Evolutionary conservation across 2,329 filamentous ascomycete genomes (phyloP).

Genomic region (Dothistroma pini): DNA sequence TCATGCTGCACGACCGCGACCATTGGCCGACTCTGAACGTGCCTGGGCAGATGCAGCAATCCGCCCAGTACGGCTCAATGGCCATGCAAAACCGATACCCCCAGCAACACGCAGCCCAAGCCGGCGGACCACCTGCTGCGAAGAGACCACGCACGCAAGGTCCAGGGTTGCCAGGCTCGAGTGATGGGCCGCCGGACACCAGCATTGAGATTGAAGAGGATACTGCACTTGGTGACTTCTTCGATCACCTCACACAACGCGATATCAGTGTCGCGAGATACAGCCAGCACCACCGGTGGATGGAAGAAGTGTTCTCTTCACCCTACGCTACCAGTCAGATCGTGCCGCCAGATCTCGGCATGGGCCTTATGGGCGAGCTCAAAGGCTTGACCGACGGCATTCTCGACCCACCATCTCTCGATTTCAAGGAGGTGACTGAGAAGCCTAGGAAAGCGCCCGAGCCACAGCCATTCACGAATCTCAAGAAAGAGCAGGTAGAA

Average conservation of each 20-base stretch:
- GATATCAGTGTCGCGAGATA: conserved; percentile 87
- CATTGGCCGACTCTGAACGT: conserved; percentile 86
- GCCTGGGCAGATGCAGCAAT: conserved; percentile 42
- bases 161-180: conserved; percentile 43
- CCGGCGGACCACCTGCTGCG: conserved; percentile 41
- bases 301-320: conserved; percentile 94
- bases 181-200: conserved; percentile 42
- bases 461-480: conserved; percentile 54
- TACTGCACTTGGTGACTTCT: conserved; percentile 77
- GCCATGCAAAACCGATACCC: conserved; percentile 21
- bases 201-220: conserved; percentile 86
- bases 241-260: conserved; percentile 83
- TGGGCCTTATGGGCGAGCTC: conserved; percentile 75
- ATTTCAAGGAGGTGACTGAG: conserved; percentile 16
- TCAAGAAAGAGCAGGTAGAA: conserved; percentile 73
- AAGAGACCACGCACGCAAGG: conserved; percentile 44
- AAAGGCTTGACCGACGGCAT: conserved; percentile 79
- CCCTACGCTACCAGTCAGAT: conserved; percentile 85
- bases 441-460: conserved; percentile 45
- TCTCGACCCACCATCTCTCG: conserved; percentile 58
- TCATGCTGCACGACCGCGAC: conserved; percentile 83
- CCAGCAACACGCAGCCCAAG: conserved; percentile 31
- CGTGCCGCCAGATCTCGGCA: conserved; percentile 76
- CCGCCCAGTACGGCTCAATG: conserved; percentile 12
- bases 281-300: conserved; percentile 96